These are phyloP conservation scores for Myrica gale DNA, from an alignment of 306 rosid genomes.

Conservation along the genomic window DNA sequence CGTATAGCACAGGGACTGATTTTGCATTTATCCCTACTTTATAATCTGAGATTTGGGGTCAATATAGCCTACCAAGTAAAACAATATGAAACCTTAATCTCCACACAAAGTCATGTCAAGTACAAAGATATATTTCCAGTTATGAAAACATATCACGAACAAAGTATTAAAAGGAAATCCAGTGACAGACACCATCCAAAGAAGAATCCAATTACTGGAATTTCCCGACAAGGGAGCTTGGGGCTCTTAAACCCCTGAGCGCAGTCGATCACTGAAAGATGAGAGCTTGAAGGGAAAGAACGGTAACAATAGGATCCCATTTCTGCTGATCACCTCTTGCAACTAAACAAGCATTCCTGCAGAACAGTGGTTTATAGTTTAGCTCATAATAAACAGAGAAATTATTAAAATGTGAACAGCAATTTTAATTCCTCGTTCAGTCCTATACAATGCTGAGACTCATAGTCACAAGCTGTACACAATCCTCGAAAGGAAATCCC, in stretches of 20 bases:
- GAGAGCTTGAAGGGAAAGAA: slow-evolving; percentile 46
- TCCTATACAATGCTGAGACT: too few species aligned
- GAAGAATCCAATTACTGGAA: slow-evolving; percentile 19
- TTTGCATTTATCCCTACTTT: too few species aligned
- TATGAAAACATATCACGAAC: slow-evolving; percentile 5
- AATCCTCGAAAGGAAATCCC: too few species aligned
- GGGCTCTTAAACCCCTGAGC: slow-evolving; percentile 44
- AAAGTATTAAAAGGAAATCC: background rate
- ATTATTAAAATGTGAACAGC: too few species aligned
- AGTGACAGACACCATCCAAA: slow-evolving; percentile 13
- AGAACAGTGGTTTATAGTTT: background rate
- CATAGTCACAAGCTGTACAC: too few species aligned
- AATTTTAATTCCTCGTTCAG: too few species aligned
- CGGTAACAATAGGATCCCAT: slow-evolving; percentile 55
- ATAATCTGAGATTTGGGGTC: background rate
- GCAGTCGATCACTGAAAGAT: slow-evolving; percentile 35
- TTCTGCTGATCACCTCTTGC: slow-evolving; percentile 29
- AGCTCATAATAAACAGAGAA: background rate
- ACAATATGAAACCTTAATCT: background rate
- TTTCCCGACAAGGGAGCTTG: slow-evolving; percentile 51
- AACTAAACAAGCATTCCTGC: slow-evolving; percentile 28
- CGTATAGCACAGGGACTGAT: too few species aligned
- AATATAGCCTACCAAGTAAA: background rate
- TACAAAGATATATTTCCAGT: background rate
- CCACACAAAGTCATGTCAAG: background rate